These are phyloP conservation scores for Plasmodium knowlesi DNA, from an alignment of 169 alveolate genomes.

Conservation along the genomic window DNA sequence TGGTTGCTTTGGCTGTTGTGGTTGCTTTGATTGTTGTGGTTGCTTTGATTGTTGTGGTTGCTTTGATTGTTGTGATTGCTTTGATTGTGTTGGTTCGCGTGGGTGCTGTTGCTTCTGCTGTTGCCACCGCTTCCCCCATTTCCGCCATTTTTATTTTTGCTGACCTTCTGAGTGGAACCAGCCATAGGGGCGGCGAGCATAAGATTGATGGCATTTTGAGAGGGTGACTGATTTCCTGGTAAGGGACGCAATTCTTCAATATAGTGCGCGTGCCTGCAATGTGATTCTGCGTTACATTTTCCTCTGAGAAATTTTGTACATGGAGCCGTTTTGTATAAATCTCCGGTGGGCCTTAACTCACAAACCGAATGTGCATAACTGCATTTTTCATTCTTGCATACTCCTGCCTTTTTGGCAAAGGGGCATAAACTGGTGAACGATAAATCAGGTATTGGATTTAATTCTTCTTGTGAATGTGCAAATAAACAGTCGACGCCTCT, in stretches of 20 bases:
- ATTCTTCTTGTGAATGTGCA: conserved; percentile 89
- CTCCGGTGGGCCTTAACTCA: conserved; percentile 70
- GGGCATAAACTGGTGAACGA: conserved; percentile 83
- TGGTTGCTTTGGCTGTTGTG: not conserved
- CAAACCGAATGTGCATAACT: conserved; percentile 75
- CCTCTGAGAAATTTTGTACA: conserved; percentile 69
- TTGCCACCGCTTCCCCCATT: not conserved
- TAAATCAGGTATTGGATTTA: conserved; percentile 76
- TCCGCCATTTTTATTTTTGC: not conserved
- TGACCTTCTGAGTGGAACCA: conserved; percentile 10
- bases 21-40: no score
- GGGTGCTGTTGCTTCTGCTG: not conserved
- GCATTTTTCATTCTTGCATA: conserved; percentile 83
- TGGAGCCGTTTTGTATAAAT: conserved; percentile 68
- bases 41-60: no score
- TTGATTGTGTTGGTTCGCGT: not conserved
- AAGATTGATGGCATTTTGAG: conserved; percentile 64
- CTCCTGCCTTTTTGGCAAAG: conserved; percentile 83
- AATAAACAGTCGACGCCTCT: conserved; percentile 89
- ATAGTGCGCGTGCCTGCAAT: conserved; percentile 67
- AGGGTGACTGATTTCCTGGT: conserved; percentile 58
- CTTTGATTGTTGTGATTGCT: not conserved
- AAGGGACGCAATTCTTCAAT: conserved; percentile 62
- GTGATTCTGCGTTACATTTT: conserved; percentile 69
- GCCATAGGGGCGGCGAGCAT: conserved; percentile 49